Evolutionary conservation across 345 rosid genomes (phyloP), one percentile per base, ranked within the genome.

Genomic region (Salix udensis): DNA sequence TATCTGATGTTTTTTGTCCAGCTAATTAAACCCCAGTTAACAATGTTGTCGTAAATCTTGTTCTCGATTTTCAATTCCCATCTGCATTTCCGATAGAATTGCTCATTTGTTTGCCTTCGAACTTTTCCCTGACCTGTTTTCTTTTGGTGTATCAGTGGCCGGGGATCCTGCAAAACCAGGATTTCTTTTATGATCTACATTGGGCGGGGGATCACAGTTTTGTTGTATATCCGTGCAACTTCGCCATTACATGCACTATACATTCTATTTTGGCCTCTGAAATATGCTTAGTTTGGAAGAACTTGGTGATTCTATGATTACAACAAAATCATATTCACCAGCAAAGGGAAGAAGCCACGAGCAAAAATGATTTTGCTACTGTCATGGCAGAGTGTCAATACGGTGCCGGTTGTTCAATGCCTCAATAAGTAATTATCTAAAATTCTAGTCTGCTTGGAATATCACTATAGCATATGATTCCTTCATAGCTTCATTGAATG

Each of bases 81-180:
- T 21, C 1, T 4, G 28, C 44, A 65, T 26, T 61, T 64, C 69
- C 4, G 5, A 13, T 52, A 31, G 39, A 6, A 21, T 30, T 40
- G 36, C 65, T 58, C 12, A 58, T 28, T 18, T 42, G 2, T 21
- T 64, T n/a, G 42, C 46, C 26, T 19, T 21, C 40, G 74, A 75
- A 68, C 16, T 23, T 19, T 28, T 66, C n/a, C 62, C 46, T 69
- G 60, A 64, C 26, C 24, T 24, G 19, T 55, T 64, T 72, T 62
- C 30, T 67, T 58, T 46, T 67, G 64, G 30, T 81, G 74, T 64
- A 28, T 34, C 88, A 89, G 92, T 53, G 78, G 88, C 78, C 6
- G 68, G 76, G 53, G 85, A 81, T 46, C 80, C 85, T 67, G 64
- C 79, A 9, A 84, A 78, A 55, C 80, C 50, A 81, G 77, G 85